Percentiles rank a stretch among this genome's conserved stretches.
Evolutionary conservation across 2,329 filamentous ascomycete species (phyloP).

Genomic region (Rosellinia necatrix): DNA sequence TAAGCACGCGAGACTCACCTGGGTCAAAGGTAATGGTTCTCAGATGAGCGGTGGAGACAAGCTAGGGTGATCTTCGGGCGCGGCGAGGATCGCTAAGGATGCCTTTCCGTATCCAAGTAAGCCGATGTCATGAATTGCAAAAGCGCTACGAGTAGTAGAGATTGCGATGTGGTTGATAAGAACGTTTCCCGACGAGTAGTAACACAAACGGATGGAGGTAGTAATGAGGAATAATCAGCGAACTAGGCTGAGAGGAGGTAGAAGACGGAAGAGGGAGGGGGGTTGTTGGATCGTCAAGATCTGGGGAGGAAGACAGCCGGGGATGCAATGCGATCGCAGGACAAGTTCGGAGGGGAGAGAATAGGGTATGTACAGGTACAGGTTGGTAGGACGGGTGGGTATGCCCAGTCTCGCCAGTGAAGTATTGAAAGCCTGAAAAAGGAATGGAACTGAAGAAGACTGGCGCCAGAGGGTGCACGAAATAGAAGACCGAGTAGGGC

Average conservation of each 20-base stretch:
- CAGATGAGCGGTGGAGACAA: constrained; percentile 43
- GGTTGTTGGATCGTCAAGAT: constrained; percentile 31
- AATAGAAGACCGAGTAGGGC: constrained; percentile 31
- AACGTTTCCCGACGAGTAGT: not conserved
- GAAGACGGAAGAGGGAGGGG: constrained; percentile 27
- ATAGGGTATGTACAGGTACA: constrained; percentile 8
- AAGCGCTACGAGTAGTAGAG: constrained; percentile 2
- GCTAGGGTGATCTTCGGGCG: constrained; percentile 40
- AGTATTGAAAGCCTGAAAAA: constrained; percentile 8
- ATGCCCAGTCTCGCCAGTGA: constrained; percentile 5
- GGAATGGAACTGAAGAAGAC: constrained; percentile 12
- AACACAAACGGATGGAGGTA: constrained; percentile 13
- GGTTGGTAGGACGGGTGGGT: constrained; percentile 7
- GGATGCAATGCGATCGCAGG: constrained; percentile 20
- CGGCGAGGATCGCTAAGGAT: constrained; percentile 28
- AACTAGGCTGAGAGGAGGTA: constrained; percentile 23
- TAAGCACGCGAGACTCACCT: constrained; percentile 38
- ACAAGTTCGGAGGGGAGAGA: constrained; percentile 7
- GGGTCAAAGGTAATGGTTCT: constrained; percentile 29
- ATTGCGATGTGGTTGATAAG: not conserved
- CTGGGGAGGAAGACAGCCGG: constrained; percentile 26
- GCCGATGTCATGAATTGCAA: constrained; percentile 6
- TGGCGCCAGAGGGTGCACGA: constrained; percentile 19
- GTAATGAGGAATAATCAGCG: constrained; percentile 12
- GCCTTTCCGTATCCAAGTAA: constrained; percentile 14